A percentile compares a stretch with the other conserved stretches of the same genome.
Conservation (phyloP, 495 filamentous ascomycete species). For the Penicillium ochrochloron region DNA sequence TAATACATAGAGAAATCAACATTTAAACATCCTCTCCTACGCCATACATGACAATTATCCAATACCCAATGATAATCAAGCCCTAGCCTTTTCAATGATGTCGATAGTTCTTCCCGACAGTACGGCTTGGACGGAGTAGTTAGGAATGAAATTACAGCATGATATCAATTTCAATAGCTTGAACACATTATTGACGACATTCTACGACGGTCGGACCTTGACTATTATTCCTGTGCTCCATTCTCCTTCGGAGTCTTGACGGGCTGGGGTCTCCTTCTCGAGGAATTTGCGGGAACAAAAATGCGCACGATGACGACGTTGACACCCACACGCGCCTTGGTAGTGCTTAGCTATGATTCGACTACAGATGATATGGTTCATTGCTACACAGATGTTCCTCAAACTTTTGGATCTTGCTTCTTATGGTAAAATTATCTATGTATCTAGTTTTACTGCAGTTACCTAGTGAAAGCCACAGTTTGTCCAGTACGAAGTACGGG, state of each 20-base stretch:
- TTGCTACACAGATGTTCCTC: neutral
- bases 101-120: slow-evolving; percentile 1
- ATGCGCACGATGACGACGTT: slow-evolving; percentile 40
- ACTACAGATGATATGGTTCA: neutral
- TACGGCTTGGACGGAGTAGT: neutral
- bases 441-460: neutral
- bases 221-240: neutral
- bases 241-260: slow-evolving; percentile 12
- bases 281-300: slow-evolving; percentile 26
- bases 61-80: slow-evolving; percentile 1
- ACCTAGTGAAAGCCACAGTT: neutral
- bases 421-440: neutral
- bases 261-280: slow-evolving; percentile 10
- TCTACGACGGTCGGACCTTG: neutral
- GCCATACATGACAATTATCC: no score
- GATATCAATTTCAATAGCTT: slow-evolving; percentile 26
- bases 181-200: slow-evolving; percentile 32
- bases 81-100: neutral
- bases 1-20: neutral
- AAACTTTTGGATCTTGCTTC: neutral
- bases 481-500: neutral
- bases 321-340: slow-evolving; percentile 8
- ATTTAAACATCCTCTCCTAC: no score
- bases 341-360: neutral
- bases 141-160: slow-evolving; percentile 3